Evolutionary conservation across 768 basidiomycete genomes (phyloP).

Genomic region (Russula sp.): DNA sequence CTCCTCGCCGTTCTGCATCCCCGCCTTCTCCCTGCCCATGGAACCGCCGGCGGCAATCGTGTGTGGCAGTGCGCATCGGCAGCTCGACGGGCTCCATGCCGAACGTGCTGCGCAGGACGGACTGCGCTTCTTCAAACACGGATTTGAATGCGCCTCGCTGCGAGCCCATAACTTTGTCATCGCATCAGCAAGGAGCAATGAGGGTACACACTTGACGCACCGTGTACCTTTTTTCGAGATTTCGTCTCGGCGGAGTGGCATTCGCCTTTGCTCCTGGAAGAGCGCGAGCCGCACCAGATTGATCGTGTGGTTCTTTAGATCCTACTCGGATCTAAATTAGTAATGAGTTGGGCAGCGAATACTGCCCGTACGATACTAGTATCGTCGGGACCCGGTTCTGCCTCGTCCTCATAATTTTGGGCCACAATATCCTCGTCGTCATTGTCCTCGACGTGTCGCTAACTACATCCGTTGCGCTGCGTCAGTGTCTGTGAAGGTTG

Average conservation of each 20-base stretch:
- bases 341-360: not conserved
- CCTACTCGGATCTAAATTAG: slow-evolving; percentile 36
- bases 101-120: no score
- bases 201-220: no score
- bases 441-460: slow-evolving; percentile 28
- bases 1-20: slow-evolving; percentile 12
- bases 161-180: no score
- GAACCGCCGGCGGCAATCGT: slow-evolving; percentile 37
- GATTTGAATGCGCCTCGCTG: no score
- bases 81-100: no score
- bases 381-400: slow-evolving; percentile 30
- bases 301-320: slow-evolving; percentile 63
- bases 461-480: slow-evolving; percentile 24
- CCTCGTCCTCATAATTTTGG: slow-evolving; percentile 31
- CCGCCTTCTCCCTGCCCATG: slow-evolving; percentile 35
- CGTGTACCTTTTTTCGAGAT: no score
- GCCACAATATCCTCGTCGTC: slow-evolving; percentile 33
- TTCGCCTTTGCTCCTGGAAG: slow-evolving; percentile 74
- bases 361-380: not conserved
- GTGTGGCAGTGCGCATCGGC: slow-evolving; percentile 52
- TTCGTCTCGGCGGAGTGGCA: no score
- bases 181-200: no score
- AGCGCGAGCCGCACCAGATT: no score
- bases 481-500: slow-evolving; percentile 28
- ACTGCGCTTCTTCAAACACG: no score